Evolutionary conservation across 257 asterid species (phyloP), one percentile per base, ranked within the genome.

Genomic region (Cruciata laevipes): DNA sequence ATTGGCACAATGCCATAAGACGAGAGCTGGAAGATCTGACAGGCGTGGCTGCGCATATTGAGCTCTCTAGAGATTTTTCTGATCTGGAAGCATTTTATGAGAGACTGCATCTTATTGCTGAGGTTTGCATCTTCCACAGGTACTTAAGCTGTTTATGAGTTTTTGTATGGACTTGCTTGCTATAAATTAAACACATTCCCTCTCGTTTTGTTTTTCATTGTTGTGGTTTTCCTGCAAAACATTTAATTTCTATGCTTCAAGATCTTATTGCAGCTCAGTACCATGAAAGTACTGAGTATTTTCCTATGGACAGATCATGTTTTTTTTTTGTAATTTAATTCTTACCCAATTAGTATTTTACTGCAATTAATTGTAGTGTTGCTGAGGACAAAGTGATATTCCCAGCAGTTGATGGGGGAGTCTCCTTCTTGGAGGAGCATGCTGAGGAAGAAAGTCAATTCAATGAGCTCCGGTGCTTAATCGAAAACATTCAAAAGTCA

Each of bases 121-220:
- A 81, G 17, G 76, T 81, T 57, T 81, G 83, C 79, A 81, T 78
- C 73, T 78, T 75, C 57, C 86, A 81, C 79, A 81, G 86, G 86
- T 81, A 68, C 25, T 63, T 32, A 52, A 53, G 53, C 20, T 31
- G 38, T 53, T 37, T 32, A 21, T 27, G 42, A 20, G 3, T 38
- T 62, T 18, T 27, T 27, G 13, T 20, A 9, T 12, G 52, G 33
- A 40, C 40, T 53, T 53, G 10, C 7, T 31, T 12, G 16, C 61
- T 18, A 9, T 6, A 16, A 17, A 47, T 47, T 1, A 8, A n/a
- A 56, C 42, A 17, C 37, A 32, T 18, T n/a, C 27, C 30, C 27
- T 20, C 27, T n/a, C 14, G 44, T 31, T 65, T 65, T 40, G 2
- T 64, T 18, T 55, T n/a, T 24, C 30, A 20, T 31, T 8, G 17